Evolutionary conservation across 495 filamentous ascomycete species (phyloP).

Genomic region (Aspergillus asperescens): DNA sequence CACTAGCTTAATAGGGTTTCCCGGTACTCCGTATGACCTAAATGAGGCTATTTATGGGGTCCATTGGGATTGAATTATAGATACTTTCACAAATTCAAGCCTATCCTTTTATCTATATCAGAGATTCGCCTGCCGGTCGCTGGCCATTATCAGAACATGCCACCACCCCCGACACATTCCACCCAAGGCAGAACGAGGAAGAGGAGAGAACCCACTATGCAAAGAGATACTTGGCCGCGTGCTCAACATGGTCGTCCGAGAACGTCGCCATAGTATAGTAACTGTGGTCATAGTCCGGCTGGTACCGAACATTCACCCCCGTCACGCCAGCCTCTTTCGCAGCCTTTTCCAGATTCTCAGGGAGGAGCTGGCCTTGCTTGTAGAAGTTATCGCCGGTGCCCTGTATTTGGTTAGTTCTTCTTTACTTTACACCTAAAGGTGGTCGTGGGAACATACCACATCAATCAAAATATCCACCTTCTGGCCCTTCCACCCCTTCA

Average conservation of each 20-base stretch:
- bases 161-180: background rate
- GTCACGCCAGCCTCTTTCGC: constrained; percentile 64
- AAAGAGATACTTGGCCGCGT: constrained; percentile 79
- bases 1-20: too few species aligned
- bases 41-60: too few species aligned
- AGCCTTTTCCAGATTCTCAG: constrained; percentile 84
- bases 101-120: background rate
- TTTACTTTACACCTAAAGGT: background rate
- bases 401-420: constrained; percentile 22
- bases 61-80: too few species aligned
- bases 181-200: background rate
- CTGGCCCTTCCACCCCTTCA: constrained; percentile 66
- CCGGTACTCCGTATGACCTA: too few species aligned
- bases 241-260: constrained; percentile 81
- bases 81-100: too few species aligned
- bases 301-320: constrained; percentile 70
- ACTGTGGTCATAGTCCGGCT: constrained; percentile 91
- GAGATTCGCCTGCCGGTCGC: constrained; percentile 3
- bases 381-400: constrained; percentile 95
- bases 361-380: constrained; percentile 84
- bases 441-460: constrained; percentile 46
- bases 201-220: constrained; percentile 43
- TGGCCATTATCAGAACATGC: constrained; percentile 16
- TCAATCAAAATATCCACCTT: constrained; percentile 74
- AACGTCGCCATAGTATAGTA: constrained; percentile 93